phyloP scores from a whole-genome alignment of 2,329 filamentous ascomycete genomes.

The Didymosphaeria variabile region DNA sequence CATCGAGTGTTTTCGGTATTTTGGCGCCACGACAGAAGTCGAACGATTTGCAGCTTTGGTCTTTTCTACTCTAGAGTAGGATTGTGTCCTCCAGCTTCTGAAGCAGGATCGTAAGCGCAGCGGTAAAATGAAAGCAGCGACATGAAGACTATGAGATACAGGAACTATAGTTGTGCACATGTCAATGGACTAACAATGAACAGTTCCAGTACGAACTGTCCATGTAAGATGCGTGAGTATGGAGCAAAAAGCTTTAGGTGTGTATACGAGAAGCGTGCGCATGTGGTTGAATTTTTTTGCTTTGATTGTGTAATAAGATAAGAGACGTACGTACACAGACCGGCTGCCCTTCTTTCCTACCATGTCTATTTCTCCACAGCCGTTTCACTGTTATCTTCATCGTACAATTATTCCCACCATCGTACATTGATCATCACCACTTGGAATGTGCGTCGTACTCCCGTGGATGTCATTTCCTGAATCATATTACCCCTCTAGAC shows the following conservation, averaged over 20 bases:
- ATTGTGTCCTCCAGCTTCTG: neutral
- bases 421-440: neutral
- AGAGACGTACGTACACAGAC: slow-evolving; percentile 16
- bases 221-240: neutral
- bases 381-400: too few relatives aligned
- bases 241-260: neutral
- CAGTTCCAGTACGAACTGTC: neutral
- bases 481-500: neutral
- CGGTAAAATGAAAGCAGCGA: neutral
- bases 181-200: neutral
- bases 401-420: too few relatives aligned
- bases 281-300: neutral
- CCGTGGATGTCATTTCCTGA: neutral
- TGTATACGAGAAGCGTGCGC: neutral
- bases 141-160: neutral
- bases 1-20: neutral
- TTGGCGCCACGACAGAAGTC: neutral
- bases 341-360: slow-evolving; percentile 1
- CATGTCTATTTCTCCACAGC: neutral
- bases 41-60: neutral
- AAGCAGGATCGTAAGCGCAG: neutral
- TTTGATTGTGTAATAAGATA: neutral
- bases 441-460: neutral
- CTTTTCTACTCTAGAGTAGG: neutral
- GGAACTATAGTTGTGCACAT: neutral